Conservation (phyloP, 2,329 filamentous ascomycete species). For the Colletotrichum tabaci region DNA sequence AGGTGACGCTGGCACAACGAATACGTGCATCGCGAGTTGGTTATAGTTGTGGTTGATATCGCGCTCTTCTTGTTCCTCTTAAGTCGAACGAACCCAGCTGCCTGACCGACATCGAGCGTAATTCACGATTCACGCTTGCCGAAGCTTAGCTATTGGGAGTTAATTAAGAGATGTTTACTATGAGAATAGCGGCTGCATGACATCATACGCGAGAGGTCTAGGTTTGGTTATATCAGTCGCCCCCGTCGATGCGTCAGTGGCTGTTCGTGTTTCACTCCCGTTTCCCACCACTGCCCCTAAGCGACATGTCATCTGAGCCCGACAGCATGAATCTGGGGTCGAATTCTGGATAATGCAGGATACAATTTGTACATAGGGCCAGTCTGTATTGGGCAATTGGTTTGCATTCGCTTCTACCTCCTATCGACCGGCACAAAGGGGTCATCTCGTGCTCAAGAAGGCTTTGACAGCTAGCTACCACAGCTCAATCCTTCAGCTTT, state of each 20-base stretch:
- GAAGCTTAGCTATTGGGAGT: not conserved
- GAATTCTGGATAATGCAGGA: not conserved
- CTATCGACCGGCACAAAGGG: not conserved
- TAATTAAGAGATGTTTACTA: not conserved
- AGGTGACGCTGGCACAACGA: constrained; percentile 53
- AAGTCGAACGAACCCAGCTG: not conserved
- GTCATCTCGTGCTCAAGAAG: not conserved
- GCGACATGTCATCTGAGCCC: constrained; percentile 15
- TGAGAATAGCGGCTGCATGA: not conserved
- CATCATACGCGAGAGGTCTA: constrained; percentile 24
- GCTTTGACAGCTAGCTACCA: constrained; percentile 2
- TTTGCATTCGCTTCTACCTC: not conserved
- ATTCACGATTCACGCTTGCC: not conserved
- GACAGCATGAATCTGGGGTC: constrained; percentile 3
- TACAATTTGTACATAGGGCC: not conserved
- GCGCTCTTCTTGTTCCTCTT: not conserved
- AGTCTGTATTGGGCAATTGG: not conserved
- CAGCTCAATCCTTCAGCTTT: not conserved
- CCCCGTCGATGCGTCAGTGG: constrained; percentile 30
- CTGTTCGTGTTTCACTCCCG: constrained; percentile 33
- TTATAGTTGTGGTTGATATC: not conserved
- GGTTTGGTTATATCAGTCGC: not conserved
- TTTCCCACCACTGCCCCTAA: not conserved
- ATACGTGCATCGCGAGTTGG: constrained; percentile 48
- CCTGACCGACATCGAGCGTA: not conserved